Evolutionary conservation across 805 yeast genomes (phyloP), one percentile per base, ranked within the genome.

Genomic region (Candida qinlingensis): DNA sequence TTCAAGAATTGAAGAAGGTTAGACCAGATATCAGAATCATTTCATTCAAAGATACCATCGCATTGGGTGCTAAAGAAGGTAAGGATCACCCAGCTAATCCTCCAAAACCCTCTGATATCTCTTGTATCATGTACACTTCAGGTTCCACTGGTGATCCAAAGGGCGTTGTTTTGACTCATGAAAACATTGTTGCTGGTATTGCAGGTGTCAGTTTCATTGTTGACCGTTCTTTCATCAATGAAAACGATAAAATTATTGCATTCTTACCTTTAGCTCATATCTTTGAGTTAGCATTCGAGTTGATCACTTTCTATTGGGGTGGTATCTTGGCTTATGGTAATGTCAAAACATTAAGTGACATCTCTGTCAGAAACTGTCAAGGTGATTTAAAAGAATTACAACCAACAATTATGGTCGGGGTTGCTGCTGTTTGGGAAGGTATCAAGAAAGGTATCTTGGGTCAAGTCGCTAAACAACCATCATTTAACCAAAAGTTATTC

Each of bases 351-450:
- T 73, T 94, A 58, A 81, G 96, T 25, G 96, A 87, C 54, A 72
- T 76, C 2, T 87, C 96, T 2, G 81, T 87, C 63, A 82, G 79
- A 61, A 87, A 94, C 71, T 90, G 96, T 73, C 71, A 78, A 49
- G 92, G 97, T 61, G 99, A 94, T 67, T 79, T 94, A 73, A 79
- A 76, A 48, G 87, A 85, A 62, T 87, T 90, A 70, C 76, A 81
- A 66, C 99, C 99, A 50, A 87, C 97, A 5, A 70, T 91, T 58
- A 87, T 94, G 96, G 97, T 90, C 55, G 99, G 97, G 68, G 99
- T 94, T 49, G 97, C 97, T 13, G 96, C 98, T 5, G 97, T 94
- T 46, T 94, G 97, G 96, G 99, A 94, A 74, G 77, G 85, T 37
- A 88, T 94, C 52, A 85, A 91, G 68, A 94, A 94, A 74, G 99